Conservation (phyloP, 129 eudicot genomes). For the Cynara cardunculus region DNA sequence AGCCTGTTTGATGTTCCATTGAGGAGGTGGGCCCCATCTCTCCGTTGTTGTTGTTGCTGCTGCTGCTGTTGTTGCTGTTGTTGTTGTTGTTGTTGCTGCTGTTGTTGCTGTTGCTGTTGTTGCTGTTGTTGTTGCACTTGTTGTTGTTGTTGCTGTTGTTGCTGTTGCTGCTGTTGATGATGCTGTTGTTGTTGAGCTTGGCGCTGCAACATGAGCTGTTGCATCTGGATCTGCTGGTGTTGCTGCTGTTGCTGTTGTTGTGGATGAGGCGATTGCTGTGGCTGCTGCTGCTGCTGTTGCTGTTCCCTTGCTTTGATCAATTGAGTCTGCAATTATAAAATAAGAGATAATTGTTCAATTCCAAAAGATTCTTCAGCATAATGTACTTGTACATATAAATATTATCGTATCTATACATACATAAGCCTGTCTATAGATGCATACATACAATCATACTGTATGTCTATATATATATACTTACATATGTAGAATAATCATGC, state of each 20-base stretch:
- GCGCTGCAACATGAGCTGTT: constrained; percentile 61
- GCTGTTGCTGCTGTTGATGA: constrained; percentile 58
- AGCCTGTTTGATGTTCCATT: constrained; percentile 75
- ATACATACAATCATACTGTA: not conserved
- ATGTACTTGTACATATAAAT: too few relatives aligned
- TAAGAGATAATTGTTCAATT: not conserved
- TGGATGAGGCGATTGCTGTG: constrained; percentile 56
- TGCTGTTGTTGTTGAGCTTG: constrained; percentile 63
- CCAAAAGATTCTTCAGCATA: not conserved
- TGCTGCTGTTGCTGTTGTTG: constrained; percentile 63
- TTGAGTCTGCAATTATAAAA: constrained; percentile 59
- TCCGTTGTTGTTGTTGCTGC: constrained; percentile 75
- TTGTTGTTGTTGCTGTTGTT: constrained; percentile 57
- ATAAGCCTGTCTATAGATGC: too few relatives aligned
- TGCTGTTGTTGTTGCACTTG: constrained; percentile 44
- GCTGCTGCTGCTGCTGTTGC: constrained; percentile 77
- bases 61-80: constrained; percentile 62
- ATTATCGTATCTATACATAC: not conserved
- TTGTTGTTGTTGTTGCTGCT: constrained; percentile 53
- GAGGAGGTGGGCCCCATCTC: constrained; percentile 78
- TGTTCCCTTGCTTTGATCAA: constrained; percentile 86
- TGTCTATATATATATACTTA: not conserved
- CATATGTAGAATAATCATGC: too few relatives aligned
- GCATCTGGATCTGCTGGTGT: constrained; percentile 66
- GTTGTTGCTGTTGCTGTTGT: constrained; percentile 59